A percentile compares a stretch with the other conserved stretches of the same genome.
phyloP scores from a whole-genome alignment of 352 stramenopile species.

The Phytophthora macrochlamydospora region DNA sequence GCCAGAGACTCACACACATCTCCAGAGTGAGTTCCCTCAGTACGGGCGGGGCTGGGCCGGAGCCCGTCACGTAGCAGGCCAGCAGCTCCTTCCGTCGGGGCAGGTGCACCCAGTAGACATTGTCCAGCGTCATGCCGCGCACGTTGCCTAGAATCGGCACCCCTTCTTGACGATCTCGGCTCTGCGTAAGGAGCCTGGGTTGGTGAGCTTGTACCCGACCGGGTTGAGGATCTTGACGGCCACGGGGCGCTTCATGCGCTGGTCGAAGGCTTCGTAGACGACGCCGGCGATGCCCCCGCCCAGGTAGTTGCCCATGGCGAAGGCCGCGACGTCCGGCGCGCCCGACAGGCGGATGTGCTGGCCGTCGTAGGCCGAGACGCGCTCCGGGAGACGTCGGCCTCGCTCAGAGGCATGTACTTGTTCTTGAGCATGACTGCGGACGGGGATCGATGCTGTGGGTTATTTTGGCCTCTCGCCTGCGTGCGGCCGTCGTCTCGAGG shows the following conservation, averaged over 20 bases:
- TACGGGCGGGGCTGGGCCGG: conserved; percentile 7
- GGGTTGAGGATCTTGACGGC: conserved; percentile 98
- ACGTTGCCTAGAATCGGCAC: conserved; percentile 52
- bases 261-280: conserved; percentile 92
- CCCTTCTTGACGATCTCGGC: conserved; percentile 89
- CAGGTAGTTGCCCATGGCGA: conserved; percentile 92
- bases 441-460: neutral
- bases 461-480: conserved; percentile 6
- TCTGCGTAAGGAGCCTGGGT: conserved; percentile 68
- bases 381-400: conserved; percentile 81
- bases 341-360: conserved; percentile 69
- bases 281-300: conserved; percentile 92
- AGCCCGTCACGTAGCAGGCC: conserved; percentile 66
- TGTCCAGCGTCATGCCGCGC: conserved; percentile 71
- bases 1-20: conserved; percentile 88
- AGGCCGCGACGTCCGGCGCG: conserved; percentile 34
- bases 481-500: too few relatives aligned
- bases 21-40: conserved; percentile 82
- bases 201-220: conserved; percentile 93
- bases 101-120: conserved; percentile 82
- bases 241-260: conserved; percentile 77
- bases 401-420: conserved; percentile 90
- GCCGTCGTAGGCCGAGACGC: conserved; percentile 80
- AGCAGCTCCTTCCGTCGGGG: conserved; percentile 65
- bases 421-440: conserved; percentile 49